phyloP scores from a whole-genome alignment of 2,329 filamentous ascomycete species.

The Cordyceps cateniannulata region DNA sequence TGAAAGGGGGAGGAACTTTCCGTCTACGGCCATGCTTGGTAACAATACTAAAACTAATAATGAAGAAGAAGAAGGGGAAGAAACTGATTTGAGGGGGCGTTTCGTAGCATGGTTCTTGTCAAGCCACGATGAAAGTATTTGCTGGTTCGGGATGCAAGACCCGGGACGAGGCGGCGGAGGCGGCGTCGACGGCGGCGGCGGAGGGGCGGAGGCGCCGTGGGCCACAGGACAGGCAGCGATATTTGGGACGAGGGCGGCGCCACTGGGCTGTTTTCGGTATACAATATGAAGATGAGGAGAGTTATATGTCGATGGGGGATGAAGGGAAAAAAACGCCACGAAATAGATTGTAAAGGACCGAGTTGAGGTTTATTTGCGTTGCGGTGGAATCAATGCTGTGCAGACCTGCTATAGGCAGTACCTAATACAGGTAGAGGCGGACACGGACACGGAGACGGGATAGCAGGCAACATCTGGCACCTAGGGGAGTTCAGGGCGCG shows the following conservation, averaged over 20 bases:
- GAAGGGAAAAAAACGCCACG: neutral
- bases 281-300: neutral
- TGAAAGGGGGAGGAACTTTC: neutral
- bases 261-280: neutral
- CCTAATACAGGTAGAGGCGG: too few relatives aligned
- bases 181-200: neutral
- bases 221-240: neutral
- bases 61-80: neutral
- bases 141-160: conserved; percentile 9
- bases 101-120: neutral
- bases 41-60: neutral
- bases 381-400: neutral
- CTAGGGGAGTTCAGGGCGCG: neutral
- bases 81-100: neutral
- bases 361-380: neutral
- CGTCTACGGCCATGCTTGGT: too few relatives aligned
- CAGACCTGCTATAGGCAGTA: too few relatives aligned
- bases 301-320: neutral
- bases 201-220: neutral
- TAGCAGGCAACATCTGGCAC: neutral
- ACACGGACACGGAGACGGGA: neutral
- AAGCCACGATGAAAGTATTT: conserved; percentile 10
- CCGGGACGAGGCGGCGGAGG: conserved; percentile 1
- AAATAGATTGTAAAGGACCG: neutral
- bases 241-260: neutral